phyloP scores from a whole-genome alignment of 805 yeast genomes.

The Jamesozyma rosinii region DNA sequence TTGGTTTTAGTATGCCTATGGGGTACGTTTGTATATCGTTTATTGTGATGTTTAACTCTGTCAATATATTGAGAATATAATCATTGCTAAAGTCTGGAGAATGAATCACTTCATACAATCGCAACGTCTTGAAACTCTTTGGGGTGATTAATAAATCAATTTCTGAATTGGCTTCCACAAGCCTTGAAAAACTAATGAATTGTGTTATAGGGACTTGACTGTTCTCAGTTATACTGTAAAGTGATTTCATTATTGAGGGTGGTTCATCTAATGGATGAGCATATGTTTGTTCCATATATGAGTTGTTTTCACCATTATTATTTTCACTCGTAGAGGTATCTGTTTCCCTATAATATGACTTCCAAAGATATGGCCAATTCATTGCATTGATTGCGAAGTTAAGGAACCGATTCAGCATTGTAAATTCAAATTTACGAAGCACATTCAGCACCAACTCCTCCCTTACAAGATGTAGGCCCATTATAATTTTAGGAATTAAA shows the following conservation, averaged over 20 bases:
- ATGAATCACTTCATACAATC: constrained; percentile 53
- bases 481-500: constrained; percentile 46
- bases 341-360: constrained; percentile 37
- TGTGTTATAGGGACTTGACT: constrained; percentile 31
- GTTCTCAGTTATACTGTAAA: constrained; percentile 31
- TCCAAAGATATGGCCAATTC: constrained; percentile 70
- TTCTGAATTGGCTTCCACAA: constrained; percentile 45
- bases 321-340: background rate
- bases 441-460: constrained; percentile 65
- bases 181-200: constrained; percentile 56
- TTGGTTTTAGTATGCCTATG: constrained; percentile 56
- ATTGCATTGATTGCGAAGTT: constrained; percentile 55
- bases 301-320: background rate
- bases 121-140: constrained; percentile 48
- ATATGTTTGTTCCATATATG: constrained; percentile 3
- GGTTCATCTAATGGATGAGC: constrained; percentile 30
- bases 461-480: constrained; percentile 64
- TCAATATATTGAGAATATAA: constrained; percentile 54
- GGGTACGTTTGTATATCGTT: constrained; percentile 62
- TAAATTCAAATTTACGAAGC: constrained; percentile 31
- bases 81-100: constrained; percentile 43
- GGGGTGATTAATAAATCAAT: constrained; percentile 58
- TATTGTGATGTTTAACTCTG: constrained; percentile 43
- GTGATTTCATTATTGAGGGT: constrained; percentile 34
- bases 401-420: constrained; percentile 44